Evolutionary conservation across 1,139 yeast genomes (phyloP).

Genomic region (Kluyveromyces sp.): DNA sequence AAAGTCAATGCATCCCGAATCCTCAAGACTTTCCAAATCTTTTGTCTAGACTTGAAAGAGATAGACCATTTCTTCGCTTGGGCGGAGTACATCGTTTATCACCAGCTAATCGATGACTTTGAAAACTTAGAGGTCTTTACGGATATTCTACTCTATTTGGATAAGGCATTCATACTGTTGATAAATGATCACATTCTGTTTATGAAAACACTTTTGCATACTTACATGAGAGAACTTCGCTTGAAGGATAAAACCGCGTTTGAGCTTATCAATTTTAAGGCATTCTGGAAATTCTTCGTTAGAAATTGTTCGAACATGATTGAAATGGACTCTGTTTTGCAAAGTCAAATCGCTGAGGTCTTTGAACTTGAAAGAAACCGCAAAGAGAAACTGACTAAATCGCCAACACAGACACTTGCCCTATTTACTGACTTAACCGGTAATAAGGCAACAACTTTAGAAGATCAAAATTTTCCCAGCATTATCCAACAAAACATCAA

Average conservation of each 20-base stretch:
- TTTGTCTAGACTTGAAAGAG: conserved; percentile 23
- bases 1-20: conserved; percentile 10
- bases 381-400: conserved; percentile 18
- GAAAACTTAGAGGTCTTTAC: conserved; percentile 25
- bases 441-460: conserved; percentile 6
- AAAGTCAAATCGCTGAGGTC: conserved; percentile 22
- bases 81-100: conserved; percentile 32
- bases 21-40: conserved; percentile 20
- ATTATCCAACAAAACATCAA: conserved; percentile 28
- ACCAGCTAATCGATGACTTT: conserved; percentile 25
- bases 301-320: conserved; percentile 25
- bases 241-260: conserved; percentile 21
- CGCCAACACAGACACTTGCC: conserved; percentile 13
- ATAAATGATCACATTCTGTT: conserved; percentile 30
- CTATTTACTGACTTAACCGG: conserved; percentile 17
- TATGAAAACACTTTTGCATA: conserved; percentile 28
- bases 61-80: conserved; percentile 30
- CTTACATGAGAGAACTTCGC: conserved; percentile 22
- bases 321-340: conserved; percentile 26
- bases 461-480: conserved; percentile 23
- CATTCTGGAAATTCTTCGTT: conserved; percentile 31
- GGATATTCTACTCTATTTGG: conserved; percentile 26
- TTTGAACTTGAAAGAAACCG: conserved; percentile 28
- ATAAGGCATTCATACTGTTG: conserved; percentile 27
- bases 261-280: conserved; percentile 23